phyloP scores from a whole-genome alignment of 164 flowering plant genomes.

The Vitis amurensis region DNA sequence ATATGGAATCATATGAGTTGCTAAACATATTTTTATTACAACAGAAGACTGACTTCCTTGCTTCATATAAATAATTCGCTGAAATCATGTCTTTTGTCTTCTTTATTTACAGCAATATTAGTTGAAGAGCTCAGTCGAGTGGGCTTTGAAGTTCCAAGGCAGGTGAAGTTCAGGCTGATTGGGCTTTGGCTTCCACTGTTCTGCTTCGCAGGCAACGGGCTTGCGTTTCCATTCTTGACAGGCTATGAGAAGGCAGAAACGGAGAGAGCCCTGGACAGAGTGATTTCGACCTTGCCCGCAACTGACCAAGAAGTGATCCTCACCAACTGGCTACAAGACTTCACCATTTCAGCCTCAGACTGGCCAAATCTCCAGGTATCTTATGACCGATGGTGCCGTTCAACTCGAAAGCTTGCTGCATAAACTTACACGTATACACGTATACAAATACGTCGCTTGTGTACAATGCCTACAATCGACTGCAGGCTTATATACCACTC shows the following conservation, averaged over 20 bases:
- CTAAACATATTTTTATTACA: background rate
- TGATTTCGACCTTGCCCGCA: slow-evolving; percentile 36
- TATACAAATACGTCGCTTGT: too few species aligned
- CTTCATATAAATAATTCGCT: background rate
- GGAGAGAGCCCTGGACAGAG: slow-evolving; percentile 40
- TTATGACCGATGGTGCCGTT: slow-evolving; percentile 53
- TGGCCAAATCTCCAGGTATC: slow-evolving; percentile 60
- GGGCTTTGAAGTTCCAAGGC: slow-evolving; percentile 17
- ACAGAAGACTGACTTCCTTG: background rate
- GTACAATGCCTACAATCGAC: too few species aligned
- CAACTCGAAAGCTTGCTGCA: slow-evolving; percentile 29
- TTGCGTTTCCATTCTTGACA: slow-evolving; percentile 37
- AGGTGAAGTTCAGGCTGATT: slow-evolving; percentile 47
- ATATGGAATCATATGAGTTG: too few species aligned
- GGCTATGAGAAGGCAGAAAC: slow-evolving; percentile 40
- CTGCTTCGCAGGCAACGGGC: slow-evolving; percentile 48
- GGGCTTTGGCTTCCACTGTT: slow-evolving; percentile 47
- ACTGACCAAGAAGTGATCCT: slow-evolving; percentile 50
- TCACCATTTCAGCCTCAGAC: slow-evolving; percentile 34
- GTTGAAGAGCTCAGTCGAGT: slow-evolving; percentile 27
- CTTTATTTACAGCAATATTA: slow-evolving; percentile 28
- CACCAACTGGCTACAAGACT: slow-evolving; percentile 56
- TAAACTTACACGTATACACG: background rate
- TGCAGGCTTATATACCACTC: too few species aligned
- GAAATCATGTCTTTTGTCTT: background rate